Base-by-base conservation (phyloP, 1,284 basidiomycete genomes). In the Trichosporon sp. region DNA sequence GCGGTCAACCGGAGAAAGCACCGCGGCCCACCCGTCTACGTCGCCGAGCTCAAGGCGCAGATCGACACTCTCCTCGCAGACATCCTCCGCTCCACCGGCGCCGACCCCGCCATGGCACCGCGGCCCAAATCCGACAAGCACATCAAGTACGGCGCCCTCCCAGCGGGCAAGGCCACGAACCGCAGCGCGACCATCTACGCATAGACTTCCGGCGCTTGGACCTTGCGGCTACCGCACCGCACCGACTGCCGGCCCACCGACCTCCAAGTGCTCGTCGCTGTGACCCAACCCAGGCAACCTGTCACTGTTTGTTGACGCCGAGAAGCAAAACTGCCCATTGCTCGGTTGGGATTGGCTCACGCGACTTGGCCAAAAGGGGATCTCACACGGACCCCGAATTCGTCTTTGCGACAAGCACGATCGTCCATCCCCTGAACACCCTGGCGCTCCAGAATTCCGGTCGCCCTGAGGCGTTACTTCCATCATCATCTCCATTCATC, bases 111-210 rank as follows among this genome's bases (percentile, higher is more conserved):
- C n/a, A n/a, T n/a, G n/a, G n/a, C 25, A 6, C 25, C 46, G 4
- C 10, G 14, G 1, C 49, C 49, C 49, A 27, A 29, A 16, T 54
- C 49, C 25, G n/a, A n/a, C 25, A 27, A 16, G 29, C 49, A 54
- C 49, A 29, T 54, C 25, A 54, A 31, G 49, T 54, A 54, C 29
- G 49, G 25, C 49, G 49, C 27, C 14, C 49, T 27, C 27, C 27
- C 49, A 14, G 49, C 27, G 6, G 49, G 27, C 25, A 29, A 54
- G 49, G 31, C 49, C 25, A 27, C 49, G 14, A 54, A 54, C 49
- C 49, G 49, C 49, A 54, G 49, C 49, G 49, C 49, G 29, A 54
- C 25, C 25, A 54, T 54, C 49, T 54, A 54, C 49, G 49, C 49
- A 25, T 54, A n/a, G 16, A n/a, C 40, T 21, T 6, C 8, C 16